Conservation (phyloP, 345 rosid genomes). For the Salix caprea region DNA sequence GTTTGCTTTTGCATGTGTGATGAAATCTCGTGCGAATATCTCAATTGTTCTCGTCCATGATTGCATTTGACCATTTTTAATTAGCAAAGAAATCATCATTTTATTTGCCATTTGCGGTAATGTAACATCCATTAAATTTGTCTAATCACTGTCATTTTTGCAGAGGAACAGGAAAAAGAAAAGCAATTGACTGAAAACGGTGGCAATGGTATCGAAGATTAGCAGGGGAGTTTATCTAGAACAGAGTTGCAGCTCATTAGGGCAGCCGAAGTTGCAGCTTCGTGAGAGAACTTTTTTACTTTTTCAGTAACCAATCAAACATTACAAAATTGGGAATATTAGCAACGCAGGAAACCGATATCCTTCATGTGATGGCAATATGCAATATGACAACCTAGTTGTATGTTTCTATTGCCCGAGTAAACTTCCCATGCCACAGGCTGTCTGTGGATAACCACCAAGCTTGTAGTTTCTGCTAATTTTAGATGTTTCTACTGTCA, state of each 20-base stretch:
- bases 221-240: not conserved
- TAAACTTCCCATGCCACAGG: no score
- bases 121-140: not conserved
- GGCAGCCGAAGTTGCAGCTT: not conserved
- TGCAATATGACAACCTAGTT: not conserved
- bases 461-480: not conserved
- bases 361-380: not conserved
- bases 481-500: not conserved
- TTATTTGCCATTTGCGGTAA: not conserved
- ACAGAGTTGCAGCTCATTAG: not conserved
- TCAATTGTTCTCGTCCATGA: no score
- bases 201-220: conserved; percentile 28
- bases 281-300: not conserved
- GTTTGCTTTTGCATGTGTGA: not conserved
- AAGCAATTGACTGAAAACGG: conserved; percentile 44
- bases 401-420: not conserved
- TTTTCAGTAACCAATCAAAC: not conserved
- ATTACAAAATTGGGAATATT: not conserved
- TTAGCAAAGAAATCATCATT: not conserved
- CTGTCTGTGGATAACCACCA: no score
- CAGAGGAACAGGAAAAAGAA: conserved; percentile 70
- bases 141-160: conserved; percentile 14
- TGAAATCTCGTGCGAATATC: not conserved
- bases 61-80: not conserved
- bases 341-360: not conserved